Evolutionary conservation across 768 basidiomycete genomes (phyloP), one percentile per base, ranked within the genome.

Genomic region (Phylloporus arenicola): DNA sequence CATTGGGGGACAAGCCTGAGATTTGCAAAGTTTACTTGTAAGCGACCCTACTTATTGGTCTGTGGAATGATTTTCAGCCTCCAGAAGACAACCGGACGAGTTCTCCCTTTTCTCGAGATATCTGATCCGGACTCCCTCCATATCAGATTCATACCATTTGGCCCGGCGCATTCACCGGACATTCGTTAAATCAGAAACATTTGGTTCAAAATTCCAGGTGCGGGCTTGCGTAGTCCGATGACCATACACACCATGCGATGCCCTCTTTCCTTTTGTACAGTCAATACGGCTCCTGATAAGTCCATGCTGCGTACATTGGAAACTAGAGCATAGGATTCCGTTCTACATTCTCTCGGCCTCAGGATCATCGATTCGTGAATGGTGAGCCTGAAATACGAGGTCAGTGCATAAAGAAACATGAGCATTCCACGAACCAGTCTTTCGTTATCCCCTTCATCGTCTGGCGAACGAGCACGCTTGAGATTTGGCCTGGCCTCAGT

Each of bases 401-500:
- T 54, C 37, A 56, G 48, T 41, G 25, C 24, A 51, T 24, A 41
- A 48, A 53, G 39, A 34, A 9, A 52, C 29, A 22, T 37, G 31
- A 33, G 11, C 3, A 51, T 29, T 33, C 6, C 11, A 72, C 83
- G 57, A 42, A 86, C 86, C 68, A 72, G 60, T 72, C 84, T 74
- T 38, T 61, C 64, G 45, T 64, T 70, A 14, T 85, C 86, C 0
- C 73, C 84, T 41, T 90, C 88, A 42, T 90, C 88, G 4, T 87
- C 86, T 42, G 86, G 87, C 40, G 88, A 90, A 57, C 88, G 77
- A 29, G 69, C 85, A 45, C 88, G 78, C 61, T 91, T 91, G 58
- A 81, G 74, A 31, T 70, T 73, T 41, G 50, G 17, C n/a, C 33
- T 54, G 40, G 72, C 71, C 47, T 86, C 78, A 4, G 75, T 67